Conservation (phyloP, 306 rosid species). For the Inga oerstediana region DNA sequence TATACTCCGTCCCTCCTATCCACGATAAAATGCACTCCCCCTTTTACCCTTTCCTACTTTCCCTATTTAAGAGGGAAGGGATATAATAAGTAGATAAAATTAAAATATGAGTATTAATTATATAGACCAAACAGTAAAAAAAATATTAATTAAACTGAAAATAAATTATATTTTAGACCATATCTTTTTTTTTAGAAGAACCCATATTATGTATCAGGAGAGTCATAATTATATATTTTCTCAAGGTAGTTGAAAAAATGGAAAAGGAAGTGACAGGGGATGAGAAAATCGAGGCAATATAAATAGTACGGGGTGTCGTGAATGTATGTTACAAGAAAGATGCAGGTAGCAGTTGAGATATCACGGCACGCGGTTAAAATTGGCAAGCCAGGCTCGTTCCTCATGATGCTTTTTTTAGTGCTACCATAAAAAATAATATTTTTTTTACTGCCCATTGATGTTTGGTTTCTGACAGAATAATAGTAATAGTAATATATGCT, state of each 20-base stretch:
- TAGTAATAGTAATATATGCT: background rate
- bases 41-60: too few relatives aligned
- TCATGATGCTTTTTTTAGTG: background rate
- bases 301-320: conserved; percentile 29
- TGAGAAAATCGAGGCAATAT: conserved; percentile 1
- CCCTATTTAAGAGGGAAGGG: too few relatives aligned
- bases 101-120: too few relatives aligned
- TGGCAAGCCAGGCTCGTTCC: conserved; percentile 1
- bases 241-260: background rate
- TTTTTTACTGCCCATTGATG: background rate
- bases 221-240: background rate
- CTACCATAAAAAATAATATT: background rate
- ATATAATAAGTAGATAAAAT: too few relatives aligned
- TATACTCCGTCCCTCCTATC: too few relatives aligned
- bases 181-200: too few relatives aligned
- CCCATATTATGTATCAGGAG: too few relatives aligned
- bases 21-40: too few relatives aligned
- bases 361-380: conserved; percentile 42
- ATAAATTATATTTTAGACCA: too few relatives aligned
- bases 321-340: conserved; percentile 32
- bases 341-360: conserved; percentile 36
- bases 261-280: background rate
- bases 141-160: too few relatives aligned
- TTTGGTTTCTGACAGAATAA: conserved; percentile 22
- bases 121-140: too few relatives aligned